Evolutionary conservation across 2,329 filamentous ascomycete species (phyloP), one percentile per base, ranked within the genome.

Genomic region (Clonostachys chloroleuca): DNA sequence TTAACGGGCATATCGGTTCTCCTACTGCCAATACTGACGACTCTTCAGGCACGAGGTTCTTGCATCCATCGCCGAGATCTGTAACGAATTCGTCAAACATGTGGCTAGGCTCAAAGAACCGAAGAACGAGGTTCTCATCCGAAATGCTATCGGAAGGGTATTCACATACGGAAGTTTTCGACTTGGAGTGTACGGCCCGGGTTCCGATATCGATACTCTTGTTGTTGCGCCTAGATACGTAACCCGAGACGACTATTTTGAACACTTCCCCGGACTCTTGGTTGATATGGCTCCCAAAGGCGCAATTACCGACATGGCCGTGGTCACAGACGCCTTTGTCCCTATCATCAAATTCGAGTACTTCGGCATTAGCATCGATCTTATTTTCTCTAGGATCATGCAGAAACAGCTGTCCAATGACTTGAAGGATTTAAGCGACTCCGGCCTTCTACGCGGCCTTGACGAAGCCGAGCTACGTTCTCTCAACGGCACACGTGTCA

Each of bases 331-430:
- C 59, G 90, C 92, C 5, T 95, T 89, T 60, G 92, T 97, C 8
- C 94, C 94, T 43, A 95, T 99, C 63, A 97, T 99, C 73, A 97
- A 96, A 65, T 89, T 97, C 59, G 89, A 95, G 63, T 89, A 95
- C 56, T 83, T 80, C 45, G 89, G 86, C 44, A 95, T 99, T 63
- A 94, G 89, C 64, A 95, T 99, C 62, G 94, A 99, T 77, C 71
- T 99, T 55, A 95, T 97, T 63, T 91, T 92, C 67, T 87, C 88
- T 54, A 79, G 88, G 47, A 81, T 95, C 54, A 78, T 80, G 17
- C 72, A 90, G 54, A 81, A 82, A 56, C 80, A 89, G 55, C 78
- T 95, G 53, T 84, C 88, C 24, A 65, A 70, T 5, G 78, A 83
- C 36, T 77, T 83, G 44, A 82, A 86, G 47, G 24, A 30, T 10